phyloP scores from a whole-genome alignment of 805 yeast species.

The Kuraishia molischiana region DNA sequence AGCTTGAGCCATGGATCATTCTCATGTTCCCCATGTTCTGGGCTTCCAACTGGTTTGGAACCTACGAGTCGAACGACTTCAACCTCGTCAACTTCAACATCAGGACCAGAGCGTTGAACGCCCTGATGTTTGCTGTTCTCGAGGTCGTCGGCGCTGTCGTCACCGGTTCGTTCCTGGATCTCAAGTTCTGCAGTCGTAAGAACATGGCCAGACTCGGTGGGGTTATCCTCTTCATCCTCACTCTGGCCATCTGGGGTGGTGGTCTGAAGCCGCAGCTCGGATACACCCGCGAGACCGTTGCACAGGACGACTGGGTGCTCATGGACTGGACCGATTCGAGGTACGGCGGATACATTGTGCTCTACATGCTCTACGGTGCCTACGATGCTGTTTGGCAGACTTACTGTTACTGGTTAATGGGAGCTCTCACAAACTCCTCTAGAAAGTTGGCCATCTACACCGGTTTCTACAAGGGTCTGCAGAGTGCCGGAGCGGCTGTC shows the following conservation, averaged over 20 bases:
- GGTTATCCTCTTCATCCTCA: slow-evolving; percentile 25
- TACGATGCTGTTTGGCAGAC: slow-evolving; percentile 55
- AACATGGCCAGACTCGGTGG: slow-evolving; percentile 34
- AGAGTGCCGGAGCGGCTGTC: slow-evolving; percentile 55
- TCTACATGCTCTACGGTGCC: slow-evolving; percentile 52
- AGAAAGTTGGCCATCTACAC: slow-evolving; percentile 46
- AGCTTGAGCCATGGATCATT: slow-evolving; percentile 21
- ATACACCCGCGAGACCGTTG: slow-evolving; percentile 4
- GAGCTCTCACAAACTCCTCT: slow-evolving; percentile 48
- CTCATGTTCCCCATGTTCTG: slow-evolving; percentile 49
- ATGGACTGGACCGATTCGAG: slow-evolving; percentile 36
- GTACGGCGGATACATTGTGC: slow-evolving; percentile 51
- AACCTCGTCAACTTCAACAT: slow-evolving; percentile 43
- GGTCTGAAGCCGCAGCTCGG: slow-evolving; percentile 19
- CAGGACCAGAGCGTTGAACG: slow-evolving; percentile 49
- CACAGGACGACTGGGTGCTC: slow-evolving; percentile 3
- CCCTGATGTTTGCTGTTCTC: slow-evolving; percentile 44
- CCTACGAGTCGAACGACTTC: slow-evolving; percentile 47
- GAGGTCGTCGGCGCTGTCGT: slow-evolving; percentile 45
- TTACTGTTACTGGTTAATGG: slow-evolving; percentile 47
- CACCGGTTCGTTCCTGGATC: slow-evolving; percentile 37
- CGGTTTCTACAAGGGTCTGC: slow-evolving; percentile 55
- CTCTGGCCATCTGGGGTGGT: slow-evolving; percentile 47
- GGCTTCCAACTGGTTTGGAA: slow-evolving; percentile 53
- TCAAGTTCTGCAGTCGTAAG: slow-evolving; percentile 25